Evolutionary conservation across 331 rosid species (phyloP).

Genomic region (Pyrus hybrid): DNA sequence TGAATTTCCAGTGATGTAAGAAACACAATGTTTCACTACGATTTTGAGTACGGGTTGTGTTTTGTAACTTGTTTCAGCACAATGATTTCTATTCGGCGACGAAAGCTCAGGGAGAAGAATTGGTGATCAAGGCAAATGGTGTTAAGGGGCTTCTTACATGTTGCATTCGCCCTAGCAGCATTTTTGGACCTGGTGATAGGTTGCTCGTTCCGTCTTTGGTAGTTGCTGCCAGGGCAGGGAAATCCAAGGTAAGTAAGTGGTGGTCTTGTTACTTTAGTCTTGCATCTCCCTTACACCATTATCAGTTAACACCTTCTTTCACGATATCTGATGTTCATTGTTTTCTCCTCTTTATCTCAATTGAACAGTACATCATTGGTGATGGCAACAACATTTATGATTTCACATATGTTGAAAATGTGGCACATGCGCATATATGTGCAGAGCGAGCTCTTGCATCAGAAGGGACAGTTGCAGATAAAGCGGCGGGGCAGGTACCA

Average conservation of each 20-base stretch:
- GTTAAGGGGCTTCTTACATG: constrained; percentile 74
- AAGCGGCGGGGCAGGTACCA: constrained; percentile 86
- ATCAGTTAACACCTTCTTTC: neutral
- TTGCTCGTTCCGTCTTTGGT: constrained; percentile 72
- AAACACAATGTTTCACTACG: neutral
- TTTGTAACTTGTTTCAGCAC: constrained; percentile 46
- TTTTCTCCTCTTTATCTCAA: constrained; percentile 17
- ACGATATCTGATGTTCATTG: neutral
- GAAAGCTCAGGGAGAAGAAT: constrained; percentile 81
- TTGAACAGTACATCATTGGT: constrained; percentile 79
- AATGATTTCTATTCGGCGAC: constrained; percentile 89
- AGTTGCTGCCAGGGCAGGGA: constrained; percentile 77
- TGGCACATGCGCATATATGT: constrained; percentile 91
- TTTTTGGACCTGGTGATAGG: constrained; percentile 94
- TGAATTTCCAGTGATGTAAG: neutral
- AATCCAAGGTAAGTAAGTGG: constrained; percentile 59
- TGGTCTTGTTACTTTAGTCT: neutral
- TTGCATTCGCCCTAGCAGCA: constrained; percentile 92
- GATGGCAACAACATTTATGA: constrained; percentile 79
- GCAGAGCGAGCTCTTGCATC: constrained; percentile 90
- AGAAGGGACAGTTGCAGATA: constrained; percentile 52
- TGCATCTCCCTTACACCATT: neutral
- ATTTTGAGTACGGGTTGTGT: neutral
- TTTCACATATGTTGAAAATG: constrained; percentile 94
- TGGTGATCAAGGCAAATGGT: constrained; percentile 78